phyloP scores from a whole-genome alignment of 1,284 basidiomycete species.

The Cutaneotrichosporon cavernicola region DNA sequence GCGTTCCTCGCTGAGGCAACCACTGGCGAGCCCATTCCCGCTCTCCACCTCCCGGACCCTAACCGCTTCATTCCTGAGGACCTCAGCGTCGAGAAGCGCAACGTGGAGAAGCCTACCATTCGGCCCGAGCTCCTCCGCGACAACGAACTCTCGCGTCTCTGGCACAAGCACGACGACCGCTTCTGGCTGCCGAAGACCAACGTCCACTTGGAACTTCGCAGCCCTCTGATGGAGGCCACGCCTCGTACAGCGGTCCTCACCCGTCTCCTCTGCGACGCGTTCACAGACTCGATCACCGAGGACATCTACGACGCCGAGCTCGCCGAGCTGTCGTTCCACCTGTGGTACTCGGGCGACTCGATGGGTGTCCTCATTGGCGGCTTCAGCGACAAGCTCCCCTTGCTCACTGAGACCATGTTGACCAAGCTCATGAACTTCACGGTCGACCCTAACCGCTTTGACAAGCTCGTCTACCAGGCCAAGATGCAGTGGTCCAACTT shows the following conservation, averaged over 20 bases:
- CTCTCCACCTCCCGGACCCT: constrained; percentile 74
- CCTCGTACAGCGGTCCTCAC: constrained; percentile 50
- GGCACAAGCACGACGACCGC: constrained; percentile 94
- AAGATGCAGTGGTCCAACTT: constrained; percentile 71
- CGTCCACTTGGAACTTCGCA: constrained; percentile 46
- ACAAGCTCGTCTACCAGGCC: constrained; percentile 82
- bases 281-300: constrained; percentile 85
- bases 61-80: constrained; percentile 91
- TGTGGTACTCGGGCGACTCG: constrained; percentile 67
- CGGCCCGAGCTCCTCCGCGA: constrained; percentile 74
- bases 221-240: constrained; percentile 50
- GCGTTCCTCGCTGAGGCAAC: constrained; percentile 65
- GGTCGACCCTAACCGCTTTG: constrained; percentile 71
- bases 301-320: constrained; percentile 91
- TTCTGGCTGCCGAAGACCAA: constrained; percentile 89
- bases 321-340: constrained; percentile 78
- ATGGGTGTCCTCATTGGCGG: constrained; percentile 72
- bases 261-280: constrained; percentile 74
- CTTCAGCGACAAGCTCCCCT: constrained; percentile 90
- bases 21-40: constrained; percentile 62
- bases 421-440: constrained; percentile 68
- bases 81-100: constrained; percentile 73
- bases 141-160: constrained; percentile 69
- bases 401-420: constrained; percentile 73
- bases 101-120: constrained; percentile 66